Base-by-base conservation (phyloP, 345 rosid species). In the Boechera divaricarpa region DNA sequence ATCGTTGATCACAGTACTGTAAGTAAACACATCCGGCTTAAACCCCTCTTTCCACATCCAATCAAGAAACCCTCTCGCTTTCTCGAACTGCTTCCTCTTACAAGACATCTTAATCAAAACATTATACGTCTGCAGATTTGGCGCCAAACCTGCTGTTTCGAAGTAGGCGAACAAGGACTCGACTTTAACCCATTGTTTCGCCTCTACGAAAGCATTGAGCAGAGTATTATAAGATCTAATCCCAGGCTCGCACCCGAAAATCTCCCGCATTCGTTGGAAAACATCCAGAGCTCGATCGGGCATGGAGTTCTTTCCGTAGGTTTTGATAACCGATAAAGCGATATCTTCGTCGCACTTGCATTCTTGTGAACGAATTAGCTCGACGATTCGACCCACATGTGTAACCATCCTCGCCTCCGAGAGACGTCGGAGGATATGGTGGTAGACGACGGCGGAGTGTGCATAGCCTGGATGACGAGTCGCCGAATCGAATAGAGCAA, bases 281-380 rank as follows among this genome's bases (percentile, higher is more conserved):
- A 84, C 78, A 74, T 79, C 81, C 0, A 95, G 77, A 9, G 98
- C 97, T 80, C 75, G 59, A 49, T 85, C 84, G 1, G 91, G 85
- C 91, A 88, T 84, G 5, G 85, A 82, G 81, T 82, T 85, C 35
- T 85, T 87, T 13, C 88, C 85, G 49, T 89, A 95, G 3, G 85
- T 86, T 79, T 89, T 91, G 39, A 91, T 79, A 2, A 85, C 90
- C 10, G 91, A 75, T 16, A 92, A 70, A 18, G 90, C 91, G 18
- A 94, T 85, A 45, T 94, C 97, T 82, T 92, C 97, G 12, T 90
- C 77, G 87, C 97, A 92, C 12, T 69, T 73, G 77, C 92, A 87
- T 69, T 84, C 80, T 72, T 83, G 87, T 70, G 85, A 52, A 72
- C 76, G 76, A 45, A 92, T 82, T 55, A 90, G 86, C 31, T 88